A percentile compares a stretch with the other conserved stretches of the same genome.
phyloP scores from a whole-genome alignment of 2,329 filamentous ascomycete genomes.

The Alternaria triticimaculans region DNA sequence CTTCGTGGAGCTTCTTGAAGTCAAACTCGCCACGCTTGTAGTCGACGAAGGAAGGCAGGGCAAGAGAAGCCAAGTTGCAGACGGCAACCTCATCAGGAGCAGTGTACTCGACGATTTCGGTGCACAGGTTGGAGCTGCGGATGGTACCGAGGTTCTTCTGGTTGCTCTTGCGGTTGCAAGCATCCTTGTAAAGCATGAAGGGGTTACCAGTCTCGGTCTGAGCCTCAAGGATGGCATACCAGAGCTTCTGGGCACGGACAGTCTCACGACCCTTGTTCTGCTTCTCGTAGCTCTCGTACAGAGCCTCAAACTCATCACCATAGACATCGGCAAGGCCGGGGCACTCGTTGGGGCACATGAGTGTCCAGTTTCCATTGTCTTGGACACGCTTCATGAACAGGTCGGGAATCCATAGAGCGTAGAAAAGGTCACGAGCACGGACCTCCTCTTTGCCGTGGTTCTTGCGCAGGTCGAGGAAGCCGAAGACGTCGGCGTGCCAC shows the following conservation, averaged over 20 bases:
- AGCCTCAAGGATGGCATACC: constrained; percentile 97
- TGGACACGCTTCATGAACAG: constrained; percentile 99
- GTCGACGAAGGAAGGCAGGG: constrained; percentile 90
- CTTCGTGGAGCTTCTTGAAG: constrained; percentile 96
- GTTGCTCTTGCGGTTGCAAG: constrained; percentile 99
- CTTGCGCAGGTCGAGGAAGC: constrained; percentile 97
- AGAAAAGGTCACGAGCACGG: constrained; percentile 95
- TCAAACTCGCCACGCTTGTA: constrained; percentile 84
- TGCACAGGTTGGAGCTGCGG: constrained; percentile 98
- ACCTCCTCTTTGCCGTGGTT: constrained; percentile 99
- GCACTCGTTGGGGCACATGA: constrained; percentile 98
- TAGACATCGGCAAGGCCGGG: constrained; percentile 95
- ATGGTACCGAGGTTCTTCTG: constrained; percentile 99
- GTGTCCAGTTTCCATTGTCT: constrained; percentile 93
- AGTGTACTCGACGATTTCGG: constrained; percentile 97
- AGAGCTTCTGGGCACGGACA: constrained; percentile 97
- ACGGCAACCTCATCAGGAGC: constrained; percentile 98
- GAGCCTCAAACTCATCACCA: constrained; percentile 93
- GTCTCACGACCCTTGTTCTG: constrained; percentile 88
- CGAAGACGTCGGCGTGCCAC: constrained; percentile 97
- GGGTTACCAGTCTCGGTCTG: constrained; percentile 99
- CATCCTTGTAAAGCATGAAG: constrained; percentile 99
- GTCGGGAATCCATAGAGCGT: constrained; percentile 97
- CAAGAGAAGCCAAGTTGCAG: constrained; percentile 95
- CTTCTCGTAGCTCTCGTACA: constrained; percentile 89